Base-by-base conservation (phyloP, 2,329 filamentous ascomycete genomes). In the Talaromyces atroroseus region DNA sequence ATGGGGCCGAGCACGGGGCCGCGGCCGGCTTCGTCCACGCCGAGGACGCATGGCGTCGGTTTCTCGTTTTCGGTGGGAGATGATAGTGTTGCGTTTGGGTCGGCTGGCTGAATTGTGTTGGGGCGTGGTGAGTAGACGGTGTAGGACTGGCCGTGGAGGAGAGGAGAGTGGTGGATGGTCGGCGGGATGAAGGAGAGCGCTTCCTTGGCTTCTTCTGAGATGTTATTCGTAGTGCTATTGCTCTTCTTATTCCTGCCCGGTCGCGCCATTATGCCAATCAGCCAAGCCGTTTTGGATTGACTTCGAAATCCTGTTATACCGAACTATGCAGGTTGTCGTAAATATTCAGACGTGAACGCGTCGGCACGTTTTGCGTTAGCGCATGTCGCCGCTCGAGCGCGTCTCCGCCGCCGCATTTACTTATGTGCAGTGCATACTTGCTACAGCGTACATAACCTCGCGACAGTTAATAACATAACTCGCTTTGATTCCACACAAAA, bases 21-120 rank as follows among this genome's bases (percentile, higher is more conserved):
- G 66, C 92, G 85, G 47, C 92, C 92, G 63, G 92, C 92, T 78
- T 97, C 92, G 71, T 97, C 92, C 51, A 97, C 87, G 60, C 92
- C 92, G 21, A 97, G 80, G 20, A 88, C 86, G 72, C 89, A 94
- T 67, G 85, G 81, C 56, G 78, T 81, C 46, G 70, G 69, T 14
- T 73, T 64, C 70, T 68, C 60, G 45, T 71, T 68, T 2, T 65
- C 64, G 7, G 67, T 60, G 11, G 60, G 49, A 29, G 26, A 26
- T 4, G 26, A 26, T 4, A 26, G 26, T 18, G 61, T 53, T 11
- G 61, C 60, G 1, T 78, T 71, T 21, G 79, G 79, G 52, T 90
- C 82, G n/a, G 74, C 70, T 0, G 80, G 68, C 1, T 16, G 42
- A 11, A 59, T 53, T 40, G 36, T 24, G 23, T 40, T 38, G 14